Percentiles rank a stretch among this genome's conserved stretches.
phyloP scores from a whole-genome alignment of 192 early-diverging fungal genomes.

The Coemansia sp. region DNA sequence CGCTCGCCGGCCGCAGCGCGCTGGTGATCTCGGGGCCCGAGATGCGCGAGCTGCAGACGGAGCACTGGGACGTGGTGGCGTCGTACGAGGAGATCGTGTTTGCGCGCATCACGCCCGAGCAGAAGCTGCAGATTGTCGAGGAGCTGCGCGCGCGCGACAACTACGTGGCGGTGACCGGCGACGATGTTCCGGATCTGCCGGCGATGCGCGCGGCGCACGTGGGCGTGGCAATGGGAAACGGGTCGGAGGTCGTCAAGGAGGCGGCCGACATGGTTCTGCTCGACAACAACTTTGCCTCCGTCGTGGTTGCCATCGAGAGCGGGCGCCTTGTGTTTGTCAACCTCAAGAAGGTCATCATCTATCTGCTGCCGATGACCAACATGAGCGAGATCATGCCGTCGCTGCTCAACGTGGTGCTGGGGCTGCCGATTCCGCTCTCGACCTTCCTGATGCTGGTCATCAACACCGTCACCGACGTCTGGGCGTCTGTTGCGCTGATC shows the following conservation, averaged over 20 bases:
- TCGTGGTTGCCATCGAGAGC: conserved; percentile 72
- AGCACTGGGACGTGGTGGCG: conserved; percentile 70
- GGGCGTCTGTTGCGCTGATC: conserved; percentile 67
- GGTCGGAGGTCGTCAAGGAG: conserved; percentile 76
- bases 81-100: conserved; percentile 78
- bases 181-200: conserved; percentile 90
- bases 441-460: conserved; percentile 80
- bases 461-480: conserved; percentile 64
- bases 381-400: conserved; percentile 77
- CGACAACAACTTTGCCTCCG: conserved; percentile 67
- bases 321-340: conserved; percentile 87
- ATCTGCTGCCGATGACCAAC: conserved; percentile 76
- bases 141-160: conserved; percentile 68
- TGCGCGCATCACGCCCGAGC: conserved; percentile 86
- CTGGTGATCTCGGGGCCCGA: conserved; percentile 72
- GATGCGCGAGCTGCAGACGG: conserved; percentile 58
- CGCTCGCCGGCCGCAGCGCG: conserved; percentile 18
- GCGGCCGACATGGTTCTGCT: conserved; percentile 67
- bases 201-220: conserved; percentile 90
- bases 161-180: conserved; percentile 86
- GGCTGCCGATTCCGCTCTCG: conserved; percentile 75
- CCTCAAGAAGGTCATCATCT: conserved; percentile 82
- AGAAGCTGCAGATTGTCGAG: conserved; percentile 81
- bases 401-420: conserved; percentile 75
- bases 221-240: conserved; percentile 83